Percentiles rank a stretch among this genome's conserved stretches.
These are phyloP conservation scores for Carex arenaria DNA, from an alignment of 202 grass and related monocot genomes.

Conservation along the genomic window DNA sequence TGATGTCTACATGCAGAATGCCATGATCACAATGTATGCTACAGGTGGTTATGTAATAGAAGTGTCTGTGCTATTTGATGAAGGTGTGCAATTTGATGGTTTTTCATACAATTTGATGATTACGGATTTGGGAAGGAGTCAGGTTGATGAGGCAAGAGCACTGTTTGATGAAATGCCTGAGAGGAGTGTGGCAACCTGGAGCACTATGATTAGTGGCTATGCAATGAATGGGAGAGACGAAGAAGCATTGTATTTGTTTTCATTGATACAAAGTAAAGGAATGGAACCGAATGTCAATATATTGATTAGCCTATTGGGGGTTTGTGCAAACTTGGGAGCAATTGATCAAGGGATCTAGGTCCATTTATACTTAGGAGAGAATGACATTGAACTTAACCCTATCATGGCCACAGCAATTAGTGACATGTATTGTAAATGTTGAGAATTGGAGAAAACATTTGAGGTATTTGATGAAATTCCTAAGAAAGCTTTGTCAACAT, in stretches of 20 bases:
- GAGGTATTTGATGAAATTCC: slow-evolving; percentile 42
- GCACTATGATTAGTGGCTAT: slow-evolving; percentile 63
- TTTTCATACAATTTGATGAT: slow-evolving; percentile 62
- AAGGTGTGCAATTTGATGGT: slow-evolving; percentile 33
- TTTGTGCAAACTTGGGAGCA: no score
- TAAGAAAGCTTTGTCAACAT: not conserved
- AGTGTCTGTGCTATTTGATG: slow-evolving; percentile 24
- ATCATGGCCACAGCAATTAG: slow-evolving; percentile 50
- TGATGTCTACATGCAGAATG: slow-evolving; percentile 53
- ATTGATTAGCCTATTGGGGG: slow-evolving; percentile 57
- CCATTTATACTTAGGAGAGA: slow-evolving; percentile 52
- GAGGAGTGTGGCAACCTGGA: slow-evolving; percentile 57
- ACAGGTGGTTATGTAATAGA: slow-evolving; percentile 28
- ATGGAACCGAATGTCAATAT: slow-evolving; percentile 61
- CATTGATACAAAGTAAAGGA: slow-evolving; percentile 40
- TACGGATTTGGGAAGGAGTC: slow-evolving; percentile 39
- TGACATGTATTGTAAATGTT: slow-evolving; percentile 81
- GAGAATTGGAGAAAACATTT: slow-evolving; percentile 34
- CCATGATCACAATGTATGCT: slow-evolving; percentile 69
- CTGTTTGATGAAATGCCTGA: slow-evolving; percentile 63
- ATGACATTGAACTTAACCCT: slow-evolving; percentile 41
- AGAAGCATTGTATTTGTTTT: slow-evolving; percentile 36
- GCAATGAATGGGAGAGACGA: slow-evolving; percentile 36
- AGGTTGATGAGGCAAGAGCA: slow-evolving; percentile 31
- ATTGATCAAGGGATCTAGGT: slow-evolving; percentile 67